Evolutionary conservation across 495 filamentous ascomycete species (phyloP), one percentile per base, ranked within the genome.

Genomic region (Rhizodiscina lignyota): DNA sequence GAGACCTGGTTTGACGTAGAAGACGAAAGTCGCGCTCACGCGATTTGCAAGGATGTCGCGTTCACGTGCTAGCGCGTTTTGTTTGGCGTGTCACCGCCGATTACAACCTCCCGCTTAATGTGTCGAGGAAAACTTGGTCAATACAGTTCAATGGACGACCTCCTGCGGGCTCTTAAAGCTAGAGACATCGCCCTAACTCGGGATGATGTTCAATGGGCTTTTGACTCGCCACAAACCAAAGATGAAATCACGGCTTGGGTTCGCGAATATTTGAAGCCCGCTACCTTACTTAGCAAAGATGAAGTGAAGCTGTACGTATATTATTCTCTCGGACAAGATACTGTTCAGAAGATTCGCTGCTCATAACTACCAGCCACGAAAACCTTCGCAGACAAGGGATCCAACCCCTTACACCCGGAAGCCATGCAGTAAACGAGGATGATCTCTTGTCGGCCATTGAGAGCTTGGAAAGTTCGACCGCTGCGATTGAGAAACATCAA

Each of bases 401-500:
- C n/a, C n/a, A 38, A 6, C 34, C 32, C 8, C 23, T 49, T 11
- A 30, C 32, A 33, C 39, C 34, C 34, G 43, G 40, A 36, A 39
- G 42, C 4, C 44, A 47, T 18, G 43, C 50, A 11, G 32, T 56
- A 3, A 24, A 38, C 2, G 54, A 59, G 33, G 34, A 43, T 4
- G 52, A 58, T 12, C 32, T 58, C 13, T 32, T 38, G 21, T 30
- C 46, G 2, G 54, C 56, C 3, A 47, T 59, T 21, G 40, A 33
- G 12, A 42, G 50, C 8, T 30, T 59, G 19, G 42, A 56, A 36
- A 48, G 30, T 34, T 56, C 54, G 10, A 54, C 52, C 3, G 45
- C 43, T 5, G 45, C 48, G 0, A 57, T 59, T 21, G 52, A 56
- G 30, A 39, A 47, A 34, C 56, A 59, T 29, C 51, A 41, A 34